phyloP scores from a whole-genome alignment of 2,329 filamentous ascomycete genomes.

The Fusarium sp. region DNA sequence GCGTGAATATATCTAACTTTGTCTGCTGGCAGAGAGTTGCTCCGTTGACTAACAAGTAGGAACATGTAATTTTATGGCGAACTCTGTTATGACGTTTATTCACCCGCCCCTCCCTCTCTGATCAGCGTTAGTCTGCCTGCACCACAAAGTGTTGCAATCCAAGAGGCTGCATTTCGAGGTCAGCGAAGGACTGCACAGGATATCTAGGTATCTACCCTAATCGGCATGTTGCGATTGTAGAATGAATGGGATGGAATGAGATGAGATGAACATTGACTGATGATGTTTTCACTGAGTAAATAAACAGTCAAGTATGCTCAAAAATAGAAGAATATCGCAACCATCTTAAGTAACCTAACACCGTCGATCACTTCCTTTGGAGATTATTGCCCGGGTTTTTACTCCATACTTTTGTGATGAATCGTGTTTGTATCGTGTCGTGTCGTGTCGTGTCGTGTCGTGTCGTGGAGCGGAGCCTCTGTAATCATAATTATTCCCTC shows the following conservation, averaged over 20 bases:
- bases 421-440: conserved; percentile 14
- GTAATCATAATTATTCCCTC: conserved; percentile 24
- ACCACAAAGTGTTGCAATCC: conserved; percentile 7
- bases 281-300: background rate
- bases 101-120: conserved; percentile 3
- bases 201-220: background rate
- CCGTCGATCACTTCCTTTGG: conserved; percentile 13
- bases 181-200: background rate
- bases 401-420: conserved; percentile 11
- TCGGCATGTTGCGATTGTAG: background rate
- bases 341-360: background rate
- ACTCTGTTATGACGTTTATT: conserved; percentile 18
- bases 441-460: conserved; percentile 22
- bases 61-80: background rate
- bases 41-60: too few species aligned
- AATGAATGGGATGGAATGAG: background rate
- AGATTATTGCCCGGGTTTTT: conserved; percentile 2
- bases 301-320: background rate
- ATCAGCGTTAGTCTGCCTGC: conserved; percentile 12
- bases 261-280: too few species aligned
- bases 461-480: conserved; percentile 44
- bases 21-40: too few species aligned
- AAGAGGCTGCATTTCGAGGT: conserved; percentile 10
- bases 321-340: background rate
- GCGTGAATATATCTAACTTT: background rate